Percentiles rank a stretch among this genome's conserved stretches.
phyloP scores from a whole-genome alignment of 345 rosid species.

The Eucalyptus melliodora region DNA sequence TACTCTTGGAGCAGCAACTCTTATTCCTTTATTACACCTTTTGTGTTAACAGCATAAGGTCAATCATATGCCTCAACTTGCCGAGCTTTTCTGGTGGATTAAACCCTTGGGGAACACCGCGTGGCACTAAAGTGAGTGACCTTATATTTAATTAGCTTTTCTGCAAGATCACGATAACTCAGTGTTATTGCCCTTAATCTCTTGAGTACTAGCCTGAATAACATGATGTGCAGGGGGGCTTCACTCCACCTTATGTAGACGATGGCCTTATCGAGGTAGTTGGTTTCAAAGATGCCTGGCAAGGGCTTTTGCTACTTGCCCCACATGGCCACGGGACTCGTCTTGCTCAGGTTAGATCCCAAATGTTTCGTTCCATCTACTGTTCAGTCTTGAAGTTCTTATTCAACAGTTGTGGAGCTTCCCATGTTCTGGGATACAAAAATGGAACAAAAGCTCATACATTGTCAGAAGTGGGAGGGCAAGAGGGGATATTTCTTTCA shows the following conservation, averaged over 20 bases:
- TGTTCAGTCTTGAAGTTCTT: neutral
- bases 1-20: neutral
- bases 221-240: slow-evolving; percentile 11
- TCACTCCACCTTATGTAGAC: slow-evolving; percentile 30
- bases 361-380: neutral
- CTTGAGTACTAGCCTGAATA: neutral
- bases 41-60: slow-evolving; percentile 33
- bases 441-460: neutral
- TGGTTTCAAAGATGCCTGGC: slow-evolving; percentile 44
- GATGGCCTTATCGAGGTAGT: slow-evolving; percentile 35
- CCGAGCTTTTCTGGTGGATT: slow-evolving; percentile 80
- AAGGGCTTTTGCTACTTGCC: slow-evolving; percentile 24
- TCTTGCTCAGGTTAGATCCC: slow-evolving; percentile 28
- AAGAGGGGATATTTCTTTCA: neutral
- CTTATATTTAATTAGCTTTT: slow-evolving; percentile 6
- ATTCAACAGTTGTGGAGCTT: neutral
- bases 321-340: slow-evolving; percentile 40
- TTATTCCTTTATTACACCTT: neutral
- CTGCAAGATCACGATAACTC: neutral
- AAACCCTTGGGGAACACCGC: slow-evolving; percentile 60
- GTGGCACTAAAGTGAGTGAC: slow-evolving; percentile 16
- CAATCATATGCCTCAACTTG: slow-evolving; percentile 63
- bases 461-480: neutral
- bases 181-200: neutral
- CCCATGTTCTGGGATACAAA: neutral